Evolutionary conservation across 768 basidiomycete genomes (phyloP).

Genomic region (Cantharellus anzutake): DNA sequence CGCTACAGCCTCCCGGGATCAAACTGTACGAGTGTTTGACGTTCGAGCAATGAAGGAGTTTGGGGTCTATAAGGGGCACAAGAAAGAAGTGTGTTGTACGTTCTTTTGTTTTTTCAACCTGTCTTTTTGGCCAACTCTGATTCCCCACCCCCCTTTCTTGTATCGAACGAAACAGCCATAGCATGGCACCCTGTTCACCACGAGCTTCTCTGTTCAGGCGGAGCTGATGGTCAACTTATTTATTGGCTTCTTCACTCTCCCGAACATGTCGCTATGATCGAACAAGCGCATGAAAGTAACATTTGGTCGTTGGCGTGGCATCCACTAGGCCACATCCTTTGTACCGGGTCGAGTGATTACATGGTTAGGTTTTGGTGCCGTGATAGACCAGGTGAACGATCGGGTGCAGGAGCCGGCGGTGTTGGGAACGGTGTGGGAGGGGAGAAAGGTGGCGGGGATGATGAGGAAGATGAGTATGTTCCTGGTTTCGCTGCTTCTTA

Average conservation of each 20-base stretch:
- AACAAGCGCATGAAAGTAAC: conserved; percentile 95
- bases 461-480: conserved; percentile 10
- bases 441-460: conserved; percentile 29
- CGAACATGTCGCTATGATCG: conserved; percentile 59
- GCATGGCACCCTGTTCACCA: conserved; percentile 92
- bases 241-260: conserved; percentile 75
- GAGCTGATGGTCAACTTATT: conserved; percentile 81
- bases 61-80: conserved; percentile 82
- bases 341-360: conserved; percentile 90
- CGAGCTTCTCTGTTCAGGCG: conserved; percentile 75
- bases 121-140: neutral
- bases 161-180: conserved; percentile 33
- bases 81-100: conserved; percentile 41
- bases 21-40: conserved; percentile 89
- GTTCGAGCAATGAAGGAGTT: conserved; percentile 97
- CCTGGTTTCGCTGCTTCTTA: conserved; percentile 6
- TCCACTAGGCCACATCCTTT: conserved; percentile 87
- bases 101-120: neutral
- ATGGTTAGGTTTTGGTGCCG: conserved; percentile 98
- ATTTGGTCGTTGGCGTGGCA: conserved; percentile 94
- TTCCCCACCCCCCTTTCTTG: no score
- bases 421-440: conserved; percentile 47
- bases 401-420: conserved; percentile 27
- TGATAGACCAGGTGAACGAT: conserved; percentile 65
- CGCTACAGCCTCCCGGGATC: conserved; percentile 88